These are phyloP conservation scores for Teunomyces stri DNA, from an alignment of 805 yeast genomes.

Conservation along the genomic window DNA sequence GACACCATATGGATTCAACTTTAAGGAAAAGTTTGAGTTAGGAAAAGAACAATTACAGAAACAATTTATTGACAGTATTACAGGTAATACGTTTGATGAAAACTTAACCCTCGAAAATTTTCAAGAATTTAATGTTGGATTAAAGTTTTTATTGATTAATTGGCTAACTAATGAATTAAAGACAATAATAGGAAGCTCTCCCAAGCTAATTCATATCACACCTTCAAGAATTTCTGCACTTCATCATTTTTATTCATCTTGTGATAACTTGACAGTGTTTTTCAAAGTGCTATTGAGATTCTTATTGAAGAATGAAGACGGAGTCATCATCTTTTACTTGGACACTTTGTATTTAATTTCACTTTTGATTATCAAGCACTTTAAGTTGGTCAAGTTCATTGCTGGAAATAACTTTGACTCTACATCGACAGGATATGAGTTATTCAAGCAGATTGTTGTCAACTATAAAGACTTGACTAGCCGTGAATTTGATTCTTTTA, in stretches of 20 bases:
- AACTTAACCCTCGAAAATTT: constrained; percentile 10
- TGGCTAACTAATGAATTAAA: constrained; percentile 48
- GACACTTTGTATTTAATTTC: constrained; percentile 40
- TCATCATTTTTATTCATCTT: constrained; percentile 32
- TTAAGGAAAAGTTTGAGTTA: constrained; percentile 36
- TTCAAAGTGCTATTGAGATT: constrained; percentile 34
- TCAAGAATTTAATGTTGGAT: constrained; percentile 35
- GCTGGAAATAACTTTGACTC: constrained; percentile 27
- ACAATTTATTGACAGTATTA: constrained; percentile 31
- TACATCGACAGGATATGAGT: constrained; percentile 30
- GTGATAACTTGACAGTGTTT: constrained; percentile 42
- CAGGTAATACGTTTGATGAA: constrained; percentile 15
- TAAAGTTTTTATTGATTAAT: constrained; percentile 44
- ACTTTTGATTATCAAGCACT: constrained; percentile 29
- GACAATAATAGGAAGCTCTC: constrained; percentile 28
- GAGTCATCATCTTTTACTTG: constrained; percentile 38
- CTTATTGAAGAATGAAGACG: constrained; percentile 38
- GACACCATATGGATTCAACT: constrained; percentile 29
- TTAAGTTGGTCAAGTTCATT: constrained; percentile 32
- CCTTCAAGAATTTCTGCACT: constrained; percentile 28
- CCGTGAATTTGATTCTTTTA: constrained; percentile 33
- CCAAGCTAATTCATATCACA: constrained; percentile 35
- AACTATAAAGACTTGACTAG: constrained; percentile 34
- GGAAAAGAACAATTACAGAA: constrained; percentile 31
- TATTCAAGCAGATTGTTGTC: constrained; percentile 31